phyloP scores from a whole-genome alignment of 2,329 filamentous ascomycete species.

The Monosporascus cannonballus region DNA sequence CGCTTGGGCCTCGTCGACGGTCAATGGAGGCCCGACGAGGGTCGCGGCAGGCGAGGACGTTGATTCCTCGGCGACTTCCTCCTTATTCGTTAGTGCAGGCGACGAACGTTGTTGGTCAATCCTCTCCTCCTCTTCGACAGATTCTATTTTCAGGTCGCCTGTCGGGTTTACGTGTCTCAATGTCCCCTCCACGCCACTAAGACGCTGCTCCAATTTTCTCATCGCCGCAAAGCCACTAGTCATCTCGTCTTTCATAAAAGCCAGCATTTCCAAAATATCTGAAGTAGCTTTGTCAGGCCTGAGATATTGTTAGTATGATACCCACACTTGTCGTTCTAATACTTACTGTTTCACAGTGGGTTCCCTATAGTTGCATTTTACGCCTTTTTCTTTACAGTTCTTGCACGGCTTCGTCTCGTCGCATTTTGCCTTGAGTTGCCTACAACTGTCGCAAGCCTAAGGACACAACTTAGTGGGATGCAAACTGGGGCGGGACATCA shows the following conservation, averaged over 20 bases:
- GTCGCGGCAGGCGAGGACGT: conserved; percentile 25
- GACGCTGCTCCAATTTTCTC: conserved; percentile 28
- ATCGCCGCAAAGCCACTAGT: conserved; percentile 29
- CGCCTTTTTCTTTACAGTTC: conserved; percentile 80
- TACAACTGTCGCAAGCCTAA: conserved; percentile 86
- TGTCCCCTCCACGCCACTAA: conserved; percentile 33
- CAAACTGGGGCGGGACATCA: not conserved
- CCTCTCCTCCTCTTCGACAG: conserved; percentile 25
- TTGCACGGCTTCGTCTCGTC: conserved; percentile 81
- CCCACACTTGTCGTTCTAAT: not conserved
- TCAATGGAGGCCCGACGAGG: conserved; percentile 18
- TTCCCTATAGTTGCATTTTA: conserved; percentile 83
- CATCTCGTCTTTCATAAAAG: conserved; percentile 28
- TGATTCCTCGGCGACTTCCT: conserved; percentile 12
- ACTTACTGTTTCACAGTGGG: conserved; percentile 85
- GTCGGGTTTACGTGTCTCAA: conserved; percentile 13
- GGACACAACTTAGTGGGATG: conserved; percentile 17
- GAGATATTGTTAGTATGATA: conserved; percentile 5
- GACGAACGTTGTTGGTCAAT: conserved; percentile 17
- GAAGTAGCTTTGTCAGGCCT: conserved; percentile 55
- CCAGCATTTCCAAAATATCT: conserved; percentile 54
- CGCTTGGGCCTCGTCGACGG: conserved; percentile 23
- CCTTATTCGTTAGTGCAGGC: conserved; percentile 12
- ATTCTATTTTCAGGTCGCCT: conserved; percentile 24
- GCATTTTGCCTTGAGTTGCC: conserved; percentile 83